Evolutionary conservation across 1,284 basidiomycete genomes (phyloP), one percentile per base, ranked within the genome.

Genomic region (Pulveroboletus sp.): DNA sequence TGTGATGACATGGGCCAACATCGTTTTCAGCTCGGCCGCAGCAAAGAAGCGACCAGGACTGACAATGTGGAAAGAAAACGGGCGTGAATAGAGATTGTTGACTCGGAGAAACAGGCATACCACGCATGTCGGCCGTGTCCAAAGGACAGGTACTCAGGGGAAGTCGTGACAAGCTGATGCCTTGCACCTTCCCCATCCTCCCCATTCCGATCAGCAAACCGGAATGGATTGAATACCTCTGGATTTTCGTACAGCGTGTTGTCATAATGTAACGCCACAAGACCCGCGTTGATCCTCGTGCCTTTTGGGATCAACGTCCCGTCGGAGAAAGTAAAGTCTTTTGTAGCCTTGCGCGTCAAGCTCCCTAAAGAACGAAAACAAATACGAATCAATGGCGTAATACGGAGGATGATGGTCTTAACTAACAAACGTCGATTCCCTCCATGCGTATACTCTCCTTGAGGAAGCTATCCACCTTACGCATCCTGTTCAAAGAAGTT

Each of bases 381-480:
- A n/a, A n/a, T n/a, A n/a, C n/a, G n/a, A n/a, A n/a, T n/a, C n/a
- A n/a, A n/a, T n/a, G n/a, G n/a, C n/a, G n/a, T n/a, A n/a, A n/a
- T n/a, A n/a, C n/a, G n/a, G n/a, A n/a, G n/a, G n/a, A n/a, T n/a
- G n/a, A n/a, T n/a, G n/a, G n/a, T 31, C 12, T 31, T 31, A 31
- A 12, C 7, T 31, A 31, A 31, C 29, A 7, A 31, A 7, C 29
- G 1, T 18, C 7, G 36, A 5, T 0, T 72, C 71, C 29, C 35
- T 72, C 64, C 18, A 74, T 43, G 2, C 80, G 71, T 52, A 74
- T 70, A 2, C 71, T 68, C 61, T 82, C 81, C 45, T 70, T 73
- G 25, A 83, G 29, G 62, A 82, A 79, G 58, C 80, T 82, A 62
- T 82, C 81, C 3, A 80, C 49, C 57, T 75, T 77, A 46, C 61